These are phyloP conservation scores for Epichloe hybrida DNA, from an alignment of 2,329 filamentous ascomycete genomes.

Conservation along the genomic window DNA sequence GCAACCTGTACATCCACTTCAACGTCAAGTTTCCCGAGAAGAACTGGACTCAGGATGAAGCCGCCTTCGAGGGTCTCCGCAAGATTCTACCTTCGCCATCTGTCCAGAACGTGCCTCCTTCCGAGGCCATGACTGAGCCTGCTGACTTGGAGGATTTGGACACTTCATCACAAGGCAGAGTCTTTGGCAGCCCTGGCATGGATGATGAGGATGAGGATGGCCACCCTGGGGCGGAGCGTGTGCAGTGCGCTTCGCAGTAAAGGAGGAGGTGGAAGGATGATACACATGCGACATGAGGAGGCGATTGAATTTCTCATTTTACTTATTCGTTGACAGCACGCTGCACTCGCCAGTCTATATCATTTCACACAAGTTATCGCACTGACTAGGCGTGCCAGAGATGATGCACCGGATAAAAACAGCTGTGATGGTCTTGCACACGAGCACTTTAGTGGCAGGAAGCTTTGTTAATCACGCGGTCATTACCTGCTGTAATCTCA, in stretches of 20 bases:
- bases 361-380: not conserved
- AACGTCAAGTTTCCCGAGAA: slow-evolving; percentile 91
- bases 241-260: slow-evolving; percentile 84
- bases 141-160: slow-evolving; percentile 81
- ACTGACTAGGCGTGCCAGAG: not conserved
- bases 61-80: slow-evolving; percentile 68
- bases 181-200: slow-evolving; percentile 46
- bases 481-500: slow-evolving; percentile 7
- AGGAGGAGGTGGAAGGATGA: slow-evolving; percentile 5
- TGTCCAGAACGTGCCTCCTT: slow-evolving; percentile 52
- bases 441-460: slow-evolving; percentile 4
- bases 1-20: slow-evolving; percentile 96
- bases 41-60: slow-evolving; percentile 50
- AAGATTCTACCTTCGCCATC: slow-evolving; percentile 64
- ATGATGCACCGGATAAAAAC: slow-evolving; percentile 8
- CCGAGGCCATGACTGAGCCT: slow-evolving; percentile 83
- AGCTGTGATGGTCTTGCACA: slow-evolving; percentile 6
- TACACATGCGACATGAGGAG: not conserved
- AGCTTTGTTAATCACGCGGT: slow-evolving; percentile 5
- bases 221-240: slow-evolving; percentile 62
- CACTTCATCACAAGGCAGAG: slow-evolving; percentile 47
- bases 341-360: not conserved
- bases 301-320: not conserved
- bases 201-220: slow-evolving; percentile 71
- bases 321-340: not conserved